Conservation (phyloP, 2,329 filamentous ascomycete genomes). For the Talaromyces sp. region DNA sequence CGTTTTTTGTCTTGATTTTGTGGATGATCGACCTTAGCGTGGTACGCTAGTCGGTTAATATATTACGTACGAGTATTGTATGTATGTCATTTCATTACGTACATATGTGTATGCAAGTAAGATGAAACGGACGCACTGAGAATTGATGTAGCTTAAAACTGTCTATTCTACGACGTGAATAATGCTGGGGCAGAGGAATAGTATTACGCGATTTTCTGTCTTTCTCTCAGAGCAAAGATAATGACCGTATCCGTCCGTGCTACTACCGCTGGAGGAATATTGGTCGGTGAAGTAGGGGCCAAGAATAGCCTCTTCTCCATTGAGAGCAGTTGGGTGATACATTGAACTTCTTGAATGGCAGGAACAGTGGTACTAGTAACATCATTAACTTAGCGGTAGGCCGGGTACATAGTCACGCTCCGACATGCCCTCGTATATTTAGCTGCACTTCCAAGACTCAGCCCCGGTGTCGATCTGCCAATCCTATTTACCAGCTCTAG, state of each 20-base stretch:
- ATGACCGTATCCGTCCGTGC: not conserved
- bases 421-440: not conserved
- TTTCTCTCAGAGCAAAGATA: not conserved
- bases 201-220: not conserved
- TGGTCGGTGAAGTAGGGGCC: not conserved
- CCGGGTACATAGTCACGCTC: not conserved
- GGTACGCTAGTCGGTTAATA: not conserved
- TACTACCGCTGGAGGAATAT: not conserved
- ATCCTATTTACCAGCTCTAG: not conserved
- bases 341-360: not conserved
- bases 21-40: constrained; percentile 7
- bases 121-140: not conserved
- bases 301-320: not conserved
- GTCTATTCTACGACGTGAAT: not conserved
- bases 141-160: not conserved
- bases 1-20: constrained; percentile 2
- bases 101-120: not conserved
- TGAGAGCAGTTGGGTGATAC: not conserved
- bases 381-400: not conserved
- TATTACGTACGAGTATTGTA: not conserved
- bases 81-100: not conserved
- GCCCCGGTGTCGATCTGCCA: not conserved
- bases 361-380: not conserved
- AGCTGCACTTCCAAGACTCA: not conserved
- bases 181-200: not conserved